Conservation (phyloP, 331 rosid genomes). For the Quercus lobata region DNA sequence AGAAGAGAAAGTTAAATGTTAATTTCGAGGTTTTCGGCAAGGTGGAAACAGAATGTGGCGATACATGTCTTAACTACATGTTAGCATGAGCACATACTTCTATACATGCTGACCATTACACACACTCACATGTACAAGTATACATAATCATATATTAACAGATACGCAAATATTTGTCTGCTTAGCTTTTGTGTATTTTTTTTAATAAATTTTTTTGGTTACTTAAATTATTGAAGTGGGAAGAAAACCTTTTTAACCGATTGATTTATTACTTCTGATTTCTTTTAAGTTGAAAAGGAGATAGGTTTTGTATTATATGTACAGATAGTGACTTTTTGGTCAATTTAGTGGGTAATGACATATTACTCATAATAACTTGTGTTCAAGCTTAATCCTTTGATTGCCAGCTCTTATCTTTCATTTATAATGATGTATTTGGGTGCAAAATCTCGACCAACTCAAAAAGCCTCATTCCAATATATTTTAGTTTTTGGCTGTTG, state of each 20-base stretch:
- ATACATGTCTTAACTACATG: too few relatives aligned
- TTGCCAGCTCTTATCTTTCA: neutral
- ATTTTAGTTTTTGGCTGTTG: neutral
- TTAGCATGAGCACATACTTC: too few relatives aligned
- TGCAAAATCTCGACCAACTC: neutral
- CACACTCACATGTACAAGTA: neutral
- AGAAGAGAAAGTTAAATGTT: neutral
- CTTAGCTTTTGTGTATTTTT: too few relatives aligned
- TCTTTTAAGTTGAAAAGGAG: neutral
- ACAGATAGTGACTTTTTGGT: neutral
- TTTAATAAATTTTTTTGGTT: too few relatives aligned
- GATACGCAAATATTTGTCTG: too few relatives aligned
- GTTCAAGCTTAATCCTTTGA: neutral
- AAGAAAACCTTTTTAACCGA: neutral
- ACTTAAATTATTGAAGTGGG: neutral
- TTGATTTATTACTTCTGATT: neutral
- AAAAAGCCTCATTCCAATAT: neutral
- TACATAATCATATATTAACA: neutral
- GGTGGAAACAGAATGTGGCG: too few relatives aligned
- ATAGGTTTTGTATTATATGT: conserved; percentile 2
- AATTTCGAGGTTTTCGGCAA: neutral
- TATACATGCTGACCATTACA: too few relatives aligned
- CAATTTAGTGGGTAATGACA: conserved; percentile 12
- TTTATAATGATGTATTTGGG: neutral
- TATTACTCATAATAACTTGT: neutral